Conservation (phyloP, 2,329 filamentous ascomycete species). For the Phialophora macrospora region DNA sequence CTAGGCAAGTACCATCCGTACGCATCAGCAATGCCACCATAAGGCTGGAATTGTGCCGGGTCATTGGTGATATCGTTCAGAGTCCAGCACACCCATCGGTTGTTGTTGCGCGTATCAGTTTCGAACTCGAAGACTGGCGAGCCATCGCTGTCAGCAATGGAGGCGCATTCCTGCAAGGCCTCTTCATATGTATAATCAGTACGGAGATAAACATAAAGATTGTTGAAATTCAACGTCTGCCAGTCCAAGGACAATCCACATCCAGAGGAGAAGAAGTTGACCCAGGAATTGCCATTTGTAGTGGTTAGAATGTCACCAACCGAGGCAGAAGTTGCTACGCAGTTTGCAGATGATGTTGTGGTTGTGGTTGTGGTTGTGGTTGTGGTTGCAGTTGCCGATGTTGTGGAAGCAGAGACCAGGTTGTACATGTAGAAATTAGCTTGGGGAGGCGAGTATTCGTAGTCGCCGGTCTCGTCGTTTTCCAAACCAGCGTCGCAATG, state of each 20-base stretch:
- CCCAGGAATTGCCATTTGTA: conserved; percentile 9
- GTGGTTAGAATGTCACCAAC: conserved; percentile 10
- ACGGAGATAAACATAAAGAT: conserved; percentile 17
- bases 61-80: conserved; percentile 18
- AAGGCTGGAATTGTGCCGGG: conserved; percentile 15
- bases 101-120: conserved; percentile 11
- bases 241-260: conserved; percentile 21
- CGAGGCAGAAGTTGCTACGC: conserved; percentile 12
- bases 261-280: conserved; percentile 17
- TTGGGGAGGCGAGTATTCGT: neutral
- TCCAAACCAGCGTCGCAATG: conserved; percentile 4
- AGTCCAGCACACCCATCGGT: conserved; percentile 19
- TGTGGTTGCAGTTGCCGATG: conserved; percentile 6
- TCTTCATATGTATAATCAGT: conserved; percentile 14
- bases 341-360: conserved; percentile 11
- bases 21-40: conserved; percentile 14
- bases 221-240: conserved; percentile 16
- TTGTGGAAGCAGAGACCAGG: conserved; percentile 3
- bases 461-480: conserved; percentile 1
- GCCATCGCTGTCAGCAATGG: conserved; percentile 11
- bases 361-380: conserved; percentile 10
- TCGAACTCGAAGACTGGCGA: conserved; percentile 18
- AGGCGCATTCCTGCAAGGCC: conserved; percentile 9
- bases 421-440: neutral
- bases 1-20: conserved; percentile 16